Percentiles rank a stretch among this genome's conserved stretches.
Conservation (phyloP, 192 early-diverging fungal species). For the Coemansia erecta region DNA sequence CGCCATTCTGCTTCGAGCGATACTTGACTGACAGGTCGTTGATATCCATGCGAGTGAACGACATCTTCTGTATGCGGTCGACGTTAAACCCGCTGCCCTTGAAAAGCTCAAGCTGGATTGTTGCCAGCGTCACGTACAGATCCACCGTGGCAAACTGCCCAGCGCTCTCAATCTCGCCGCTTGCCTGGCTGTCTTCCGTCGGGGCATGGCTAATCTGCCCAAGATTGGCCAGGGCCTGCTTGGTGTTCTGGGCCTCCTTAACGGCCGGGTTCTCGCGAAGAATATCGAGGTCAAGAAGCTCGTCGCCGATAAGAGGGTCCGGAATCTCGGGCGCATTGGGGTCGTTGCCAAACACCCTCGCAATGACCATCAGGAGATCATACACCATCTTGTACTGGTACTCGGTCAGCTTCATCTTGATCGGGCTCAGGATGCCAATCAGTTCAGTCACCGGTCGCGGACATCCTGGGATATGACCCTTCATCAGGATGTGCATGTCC, state of each 20-base stretch:
- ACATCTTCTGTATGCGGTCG: slow-evolving; percentile 52
- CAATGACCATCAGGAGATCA: slow-evolving; percentile 49
- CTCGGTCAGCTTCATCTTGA: slow-evolving; percentile 75
- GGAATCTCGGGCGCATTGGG: slow-evolving; percentile 18
- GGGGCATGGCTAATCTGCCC: slow-evolving; percentile 22
- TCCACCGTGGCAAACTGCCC: slow-evolving; percentile 51
- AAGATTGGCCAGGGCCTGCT: slow-evolving; percentile 43
- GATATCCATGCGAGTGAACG: slow-evolving; percentile 55
- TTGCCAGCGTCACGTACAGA: slow-evolving; percentile 63
- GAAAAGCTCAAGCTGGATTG: slow-evolving; percentile 81
- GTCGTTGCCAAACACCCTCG: slow-evolving; percentile 37
- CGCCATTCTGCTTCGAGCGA: slow-evolving; percentile 56
- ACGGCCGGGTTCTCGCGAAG: slow-evolving; percentile 47
- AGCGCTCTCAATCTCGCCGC: slow-evolving; percentile 6
- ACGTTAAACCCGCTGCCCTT: slow-evolving; percentile 57
- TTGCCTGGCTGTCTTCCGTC: background rate
- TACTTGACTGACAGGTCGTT: slow-evolving; percentile 56
- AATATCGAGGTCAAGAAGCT: slow-evolving; percentile 26
- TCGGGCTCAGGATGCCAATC: slow-evolving; percentile 65
- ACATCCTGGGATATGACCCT: slow-evolving; percentile 55
- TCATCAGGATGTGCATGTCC: slow-evolving; percentile 63
- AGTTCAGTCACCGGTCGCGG: slow-evolving; percentile 63
- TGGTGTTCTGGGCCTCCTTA: slow-evolving; percentile 20
- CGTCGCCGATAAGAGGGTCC: slow-evolving; percentile 31
- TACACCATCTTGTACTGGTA: slow-evolving; percentile 83